Base-by-base conservation (phyloP, 257 asterid species). In the Striga asiatica region DNA sequence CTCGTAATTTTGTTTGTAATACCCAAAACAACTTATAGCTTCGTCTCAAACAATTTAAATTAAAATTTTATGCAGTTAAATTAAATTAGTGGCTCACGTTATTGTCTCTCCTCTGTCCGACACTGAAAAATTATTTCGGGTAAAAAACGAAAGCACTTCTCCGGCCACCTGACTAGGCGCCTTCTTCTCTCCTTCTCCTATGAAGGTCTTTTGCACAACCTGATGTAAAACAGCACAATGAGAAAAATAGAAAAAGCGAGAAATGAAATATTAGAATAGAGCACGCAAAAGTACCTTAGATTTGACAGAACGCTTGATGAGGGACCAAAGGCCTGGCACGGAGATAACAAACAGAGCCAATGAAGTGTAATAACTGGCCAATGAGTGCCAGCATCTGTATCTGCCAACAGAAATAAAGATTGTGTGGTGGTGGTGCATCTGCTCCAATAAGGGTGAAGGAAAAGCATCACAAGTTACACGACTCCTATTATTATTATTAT, bases 251-350 rank as follows among this genome's bases (percentile, higher is more conserved):
- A n/a, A n/a, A n/a, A n/a, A n/a, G n/a, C n/a, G n/a, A n/a, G n/a
- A n/a, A n/a, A n/a, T n/a, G n/a, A n/a, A n/a, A n/a, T n/a, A n/a
- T n/a, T n/a, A n/a, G n/a, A n/a, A n/a, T n/a, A n/a, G n/a, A n/a
- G n/a, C n/a, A n/a, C n/a, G n/a, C n/a, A n/a, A n/a, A n/a, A 22
- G 37, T 59, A 84, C 96, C 96, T 91, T 91, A 39, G 98, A 91
- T 76, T 91, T 91, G 49, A 87, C 95, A 3, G 96, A 91, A 12
- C 98, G 98, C 68, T 91, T 91, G 67, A 91, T 87, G 50, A 91
- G 96, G 64, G 98, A 91, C 98, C 98, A 91, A 54, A 91, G 84
- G 13, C 98, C 98, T 1, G 95, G 98, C 65, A 91, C 95, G 0
- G 98, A 91, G 71, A 91, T 87, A 63, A 91, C 70, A 48, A 91